phyloP scores from a whole-genome alignment of 352 stramenopile genomes.

The Globisporangium abappressorium region DNA sequence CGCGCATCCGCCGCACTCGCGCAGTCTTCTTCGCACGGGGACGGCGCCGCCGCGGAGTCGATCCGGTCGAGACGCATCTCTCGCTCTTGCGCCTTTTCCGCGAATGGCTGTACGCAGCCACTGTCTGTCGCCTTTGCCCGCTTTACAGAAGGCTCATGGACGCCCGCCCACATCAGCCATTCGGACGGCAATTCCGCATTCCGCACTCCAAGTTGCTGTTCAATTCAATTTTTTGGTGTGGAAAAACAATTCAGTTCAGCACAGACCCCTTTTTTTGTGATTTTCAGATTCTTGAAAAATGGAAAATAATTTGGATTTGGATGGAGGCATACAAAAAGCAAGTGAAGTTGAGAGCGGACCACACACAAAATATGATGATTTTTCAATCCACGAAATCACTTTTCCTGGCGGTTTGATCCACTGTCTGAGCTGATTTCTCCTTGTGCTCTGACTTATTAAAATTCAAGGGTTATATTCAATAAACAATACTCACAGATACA shows the following conservation, averaged over 20 bases:
- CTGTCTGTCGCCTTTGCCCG: neutral
- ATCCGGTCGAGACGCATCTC: constrained; percentile 13
- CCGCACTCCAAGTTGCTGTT: neutral
- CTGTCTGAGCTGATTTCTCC: neutral
- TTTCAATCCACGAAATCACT: constrained; percentile 1
- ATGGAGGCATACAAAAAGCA: neutral
- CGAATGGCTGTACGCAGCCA: constrained; percentile 6
- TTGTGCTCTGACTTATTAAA: neutral
- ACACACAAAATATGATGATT: neutral
- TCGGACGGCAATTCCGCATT: neutral
- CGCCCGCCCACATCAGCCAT: neutral
- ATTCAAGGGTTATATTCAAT: neutral
- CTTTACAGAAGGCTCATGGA: neutral
- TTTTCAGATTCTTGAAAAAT: neutral
- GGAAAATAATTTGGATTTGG: neutral
- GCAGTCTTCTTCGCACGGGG: neutral
- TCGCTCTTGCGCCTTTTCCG: neutral
- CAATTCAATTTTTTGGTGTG: neutral
- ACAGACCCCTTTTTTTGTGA: neutral
- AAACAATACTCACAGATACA: neutral
- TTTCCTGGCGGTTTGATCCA: neutral
- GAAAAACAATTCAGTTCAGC: neutral
- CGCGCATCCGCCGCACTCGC: neutral
- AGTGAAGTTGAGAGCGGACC: neutral
- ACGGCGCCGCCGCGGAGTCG: neutral